A percentile compares a stretch with the other conserved stretches of the same genome.
phyloP scores from a whole-genome alignment of 2,329 filamentous ascomycete genomes.

The Periglandula ipomoeae region DNA sequence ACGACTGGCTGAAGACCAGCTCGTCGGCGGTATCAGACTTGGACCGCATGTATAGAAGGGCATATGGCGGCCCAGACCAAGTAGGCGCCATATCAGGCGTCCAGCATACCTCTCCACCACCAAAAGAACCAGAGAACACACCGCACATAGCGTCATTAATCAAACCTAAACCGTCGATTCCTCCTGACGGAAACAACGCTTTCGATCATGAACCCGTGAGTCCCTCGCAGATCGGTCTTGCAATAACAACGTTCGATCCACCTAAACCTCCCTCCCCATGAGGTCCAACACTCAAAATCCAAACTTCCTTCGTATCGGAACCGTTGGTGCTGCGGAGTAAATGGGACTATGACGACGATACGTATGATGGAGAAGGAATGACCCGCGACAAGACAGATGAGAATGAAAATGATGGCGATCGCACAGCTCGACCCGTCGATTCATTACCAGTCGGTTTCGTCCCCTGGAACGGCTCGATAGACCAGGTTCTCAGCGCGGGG shows the following conservation, averaged over 20 bases:
- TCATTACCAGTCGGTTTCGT: slow-evolving; percentile 17
- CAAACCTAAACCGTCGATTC: slow-evolving; percentile 13
- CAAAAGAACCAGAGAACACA: neutral
- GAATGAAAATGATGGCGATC: slow-evolving; percentile 27
- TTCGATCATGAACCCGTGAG: slow-evolving; percentile 14
- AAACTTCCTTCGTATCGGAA: slow-evolving; percentile 30
- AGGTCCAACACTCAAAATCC: slow-evolving; percentile 28
- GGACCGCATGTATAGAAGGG: slow-evolving; percentile 44
- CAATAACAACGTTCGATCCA: slow-evolving; percentile 16
- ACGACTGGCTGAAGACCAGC: slow-evolving; percentile 47
- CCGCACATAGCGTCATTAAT: slow-evolving; percentile 1
- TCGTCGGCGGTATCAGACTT: slow-evolving; percentile 43
- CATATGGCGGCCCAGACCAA: slow-evolving; percentile 42
- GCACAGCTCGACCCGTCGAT: slow-evolving; percentile 29
- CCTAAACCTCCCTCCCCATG: slow-evolving; percentile 18
- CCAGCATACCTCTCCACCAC: slow-evolving; percentile 8
- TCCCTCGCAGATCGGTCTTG: slow-evolving; percentile 13
- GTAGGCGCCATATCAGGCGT: slow-evolving; percentile 37
- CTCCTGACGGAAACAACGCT: slow-evolving; percentile 8
- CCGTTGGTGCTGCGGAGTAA: slow-evolving; percentile 6
- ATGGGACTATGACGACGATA: neutral
- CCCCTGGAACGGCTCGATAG: slow-evolving; percentile 31
- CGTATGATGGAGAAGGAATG: neutral
- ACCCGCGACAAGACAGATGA: too few species aligned
- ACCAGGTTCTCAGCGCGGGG: slow-evolving; percentile 29